Conservation (phyloP, 352 stramenopile species). For the Pythium dissotocum region DNA sequence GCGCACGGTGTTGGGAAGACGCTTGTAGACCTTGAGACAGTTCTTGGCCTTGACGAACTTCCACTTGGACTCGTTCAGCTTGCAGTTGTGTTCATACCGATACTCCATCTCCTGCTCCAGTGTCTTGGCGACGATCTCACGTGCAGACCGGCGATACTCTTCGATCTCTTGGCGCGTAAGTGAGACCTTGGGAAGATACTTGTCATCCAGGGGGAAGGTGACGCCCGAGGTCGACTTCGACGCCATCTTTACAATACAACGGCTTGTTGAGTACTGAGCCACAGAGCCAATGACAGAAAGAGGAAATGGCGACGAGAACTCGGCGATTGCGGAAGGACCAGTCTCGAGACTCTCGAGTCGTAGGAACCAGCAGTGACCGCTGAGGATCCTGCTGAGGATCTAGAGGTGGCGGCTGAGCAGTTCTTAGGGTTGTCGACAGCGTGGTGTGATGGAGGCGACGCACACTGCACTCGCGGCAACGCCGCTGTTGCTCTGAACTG, state of each 20-base stretch:
- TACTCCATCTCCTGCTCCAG: slow-evolving; percentile 47
- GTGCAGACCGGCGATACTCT: slow-evolving; percentile 34
- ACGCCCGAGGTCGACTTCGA: slow-evolving; percentile 8
- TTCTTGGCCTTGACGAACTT: slow-evolving; percentile 33
- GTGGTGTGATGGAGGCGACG: not conserved
- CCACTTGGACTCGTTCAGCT: slow-evolving; percentile 32
- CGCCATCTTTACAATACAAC: not conserved
- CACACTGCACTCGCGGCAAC: not conserved
- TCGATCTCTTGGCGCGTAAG: slow-evolving; percentile 35
- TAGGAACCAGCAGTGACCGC: not conserved
- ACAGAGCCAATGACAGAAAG: not conserved
- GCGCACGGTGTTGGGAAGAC: not conserved
- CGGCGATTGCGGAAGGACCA: not conserved
- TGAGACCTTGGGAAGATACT: slow-evolving; percentile 26
- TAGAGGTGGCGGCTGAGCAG: not conserved
- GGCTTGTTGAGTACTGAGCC: not conserved
- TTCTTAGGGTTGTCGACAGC: not conserved
- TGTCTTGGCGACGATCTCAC: slow-evolving; percentile 45
- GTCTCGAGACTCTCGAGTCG: too few species aligned
- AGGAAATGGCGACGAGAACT: not conserved
- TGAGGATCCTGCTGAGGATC: not conserved
- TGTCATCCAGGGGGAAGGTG: slow-evolving; percentile 27
- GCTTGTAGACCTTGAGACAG: slow-evolving; percentile 28
- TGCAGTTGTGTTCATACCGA: slow-evolving; percentile 16
- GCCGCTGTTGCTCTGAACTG: not conserved